Percentiles rank a stretch among this genome's conserved stretches.
Conservation (phyloP, 495 filamentous ascomycete species). For the Cercophora samala region DNA sequence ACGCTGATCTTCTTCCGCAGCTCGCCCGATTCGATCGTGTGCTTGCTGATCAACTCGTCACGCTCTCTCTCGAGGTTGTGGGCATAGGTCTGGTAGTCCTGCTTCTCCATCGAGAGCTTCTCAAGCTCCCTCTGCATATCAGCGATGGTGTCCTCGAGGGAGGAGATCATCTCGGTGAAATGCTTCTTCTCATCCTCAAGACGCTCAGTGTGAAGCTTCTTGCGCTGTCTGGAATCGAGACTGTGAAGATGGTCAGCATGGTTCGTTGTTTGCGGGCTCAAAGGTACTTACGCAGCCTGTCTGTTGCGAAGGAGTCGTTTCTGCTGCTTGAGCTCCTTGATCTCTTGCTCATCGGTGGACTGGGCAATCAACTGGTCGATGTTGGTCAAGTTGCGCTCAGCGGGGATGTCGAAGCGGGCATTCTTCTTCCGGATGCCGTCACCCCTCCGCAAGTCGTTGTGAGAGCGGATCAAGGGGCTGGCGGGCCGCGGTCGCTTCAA, state of each 20-base stretch:
- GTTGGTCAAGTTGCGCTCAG: constrained; percentile 87
- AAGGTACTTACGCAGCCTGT: constrained; percentile 80
- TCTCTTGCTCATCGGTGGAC: constrained; percentile 86
- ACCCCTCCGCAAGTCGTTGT: constrained; percentile 74
- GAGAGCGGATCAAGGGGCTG: constrained; percentile 73
- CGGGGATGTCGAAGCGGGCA: constrained; percentile 94
- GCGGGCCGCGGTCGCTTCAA: constrained; percentile 66
- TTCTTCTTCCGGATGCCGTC: constrained; percentile 99
- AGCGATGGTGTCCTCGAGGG: constrained; percentile 74
- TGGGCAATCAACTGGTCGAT: constrained; percentile 90
- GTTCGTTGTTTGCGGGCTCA: background rate
- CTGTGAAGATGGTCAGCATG: constrained; percentile 51
- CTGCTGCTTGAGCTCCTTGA: constrained; percentile 98
- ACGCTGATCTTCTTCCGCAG: constrained; percentile 94
- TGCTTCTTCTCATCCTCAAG: constrained; percentile 96
- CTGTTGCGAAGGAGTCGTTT: constrained; percentile 93
- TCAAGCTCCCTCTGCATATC: constrained; percentile 65
- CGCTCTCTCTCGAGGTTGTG: constrained; percentile 78
- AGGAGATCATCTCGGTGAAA: constrained; percentile 67
- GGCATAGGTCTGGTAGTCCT: constrained; percentile 71
- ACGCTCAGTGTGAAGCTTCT: constrained; percentile 97
- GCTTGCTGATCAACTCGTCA: constrained; percentile 81
- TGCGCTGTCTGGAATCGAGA: constrained; percentile 93
- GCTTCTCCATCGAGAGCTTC: constrained; percentile 62
- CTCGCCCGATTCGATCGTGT: constrained; percentile 91